Evolutionary conservation across 208 protist genomes (phyloP), one percentile per base, ranked within the genome.

Genomic region (Leptomonas pyrrhocoris): DNA sequence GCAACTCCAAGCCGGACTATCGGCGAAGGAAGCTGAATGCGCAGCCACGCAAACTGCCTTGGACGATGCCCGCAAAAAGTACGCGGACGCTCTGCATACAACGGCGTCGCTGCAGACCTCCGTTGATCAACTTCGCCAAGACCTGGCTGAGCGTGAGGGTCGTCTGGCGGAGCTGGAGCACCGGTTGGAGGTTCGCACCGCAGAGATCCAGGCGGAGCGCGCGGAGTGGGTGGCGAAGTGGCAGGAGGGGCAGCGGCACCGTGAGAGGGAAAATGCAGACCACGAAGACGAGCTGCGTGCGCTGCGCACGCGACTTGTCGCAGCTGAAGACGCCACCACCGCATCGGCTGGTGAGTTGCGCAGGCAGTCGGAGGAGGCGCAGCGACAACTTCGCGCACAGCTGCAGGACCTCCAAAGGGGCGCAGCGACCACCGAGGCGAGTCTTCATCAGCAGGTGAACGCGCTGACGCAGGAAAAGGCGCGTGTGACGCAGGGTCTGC

Each of bases 161-260:
- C 48, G 36, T 19, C 12, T 59, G 9, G 40, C 53, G 50, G 62
- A 69, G 53, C 55, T 64, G 43, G 55, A 68, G 55, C 51, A 49
- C 46, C 62, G 62, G 3, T 46, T 76, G n/a, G 62, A 70, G 15
- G 42, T 31, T 54, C 56, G 27, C 25, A 68, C 54, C 15, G 64
- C 77, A 25, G 77, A 72, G 36, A 55, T 56, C 25, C 38, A 80
- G 36, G 79, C 70, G 31, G 80, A 80, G 58, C 59, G 64, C 50
- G 50, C 31, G 19, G 64, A 74, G 61, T 76, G 71, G 71, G 21
- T 53, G 45, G 64, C 62, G 43, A 74, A 76, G 57, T 67, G 67
- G 60, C 50, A 76, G 56, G 69, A 75, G 43, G 46, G 21, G 48
- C 68, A 62, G 40, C 74, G 74, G 15, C 74, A 64, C 50, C 64